Evolutionary conservation across 1,139 yeast species (phyloP), one percentile per base, ranked within the genome.

Genomic region (Debaryomyces udenii): DNA sequence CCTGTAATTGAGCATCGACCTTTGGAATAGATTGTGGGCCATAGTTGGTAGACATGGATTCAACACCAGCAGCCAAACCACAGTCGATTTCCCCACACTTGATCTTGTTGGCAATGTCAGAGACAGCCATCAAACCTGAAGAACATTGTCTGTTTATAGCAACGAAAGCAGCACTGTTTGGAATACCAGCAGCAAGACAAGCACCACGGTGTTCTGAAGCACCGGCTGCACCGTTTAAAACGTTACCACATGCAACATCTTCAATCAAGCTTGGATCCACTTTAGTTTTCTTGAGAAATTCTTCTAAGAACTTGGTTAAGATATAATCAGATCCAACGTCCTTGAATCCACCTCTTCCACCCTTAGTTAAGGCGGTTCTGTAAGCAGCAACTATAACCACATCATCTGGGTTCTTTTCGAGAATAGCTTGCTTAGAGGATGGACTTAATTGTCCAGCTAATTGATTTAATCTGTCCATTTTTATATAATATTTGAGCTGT

Each of bases 111-210:
- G 96, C 96, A 57, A 91, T 80, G 61, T 86, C 94, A 53, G 87
- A 84, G 32, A 90, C 81, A 16, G 96, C 95, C 78, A 90, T 86
- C 55, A 91, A 74, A 35, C 97, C 97, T 2, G 96, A 87, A 7
- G 96, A 88, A 66, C 98, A 91, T 66, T 89, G 96, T 69, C 98
- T 82, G 74, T 91, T 91, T 51, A 91, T 57, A 22, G 96, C 93
- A 53, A 82, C 70, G 53, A 91, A 87, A 10, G 96, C 91, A 23
- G 84, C 76, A 6, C 82, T 66, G 58, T 70, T 59, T 46, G 78
- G 78, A 46, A 73, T 66, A 50, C 78, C 78, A 18, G 77, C 74
- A 39, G 77, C 71, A 53, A 73, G 70, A 44, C 63, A 54, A 40
- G 78, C 97, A 39, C 96, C 96, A 59, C 95, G 78, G 66, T 88